A percentile compares a stretch with the other conserved stretches of the same genome.
These are phyloP conservation scores for Arachis hypogaea DNA, from an alignment of 306 rosid genomes.

Conservation along the genomic window DNA sequence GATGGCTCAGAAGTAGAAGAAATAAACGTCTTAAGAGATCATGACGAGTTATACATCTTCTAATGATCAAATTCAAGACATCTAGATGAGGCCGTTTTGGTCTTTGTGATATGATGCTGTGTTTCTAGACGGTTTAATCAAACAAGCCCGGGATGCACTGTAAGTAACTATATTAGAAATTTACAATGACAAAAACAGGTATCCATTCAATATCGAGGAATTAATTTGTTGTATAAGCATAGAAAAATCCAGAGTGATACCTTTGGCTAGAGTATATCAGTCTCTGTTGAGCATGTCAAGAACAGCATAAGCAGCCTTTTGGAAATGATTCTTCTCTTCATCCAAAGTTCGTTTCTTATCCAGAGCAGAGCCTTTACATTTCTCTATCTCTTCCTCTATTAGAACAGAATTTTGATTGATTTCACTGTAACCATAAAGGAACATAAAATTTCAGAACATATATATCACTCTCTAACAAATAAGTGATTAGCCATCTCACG, in stretches of 20 bases:
- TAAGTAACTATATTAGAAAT: background rate
- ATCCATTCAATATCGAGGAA: background rate
- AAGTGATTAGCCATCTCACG: conserved; percentile 43
- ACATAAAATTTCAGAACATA: background rate
- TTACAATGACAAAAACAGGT: conserved; percentile 1
- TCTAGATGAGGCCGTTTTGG: background rate
- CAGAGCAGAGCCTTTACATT: conserved; percentile 58
- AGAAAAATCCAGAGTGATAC: conserved; percentile 22
- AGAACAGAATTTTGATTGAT: conserved; percentile 64
- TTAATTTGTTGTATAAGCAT: conserved; percentile 2
- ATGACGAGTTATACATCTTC: conserved; percentile 66
- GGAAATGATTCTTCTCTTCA: conserved; percentile 73
- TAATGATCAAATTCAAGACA: conserved; percentile 41
- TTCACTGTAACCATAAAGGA: conserved; percentile 48
- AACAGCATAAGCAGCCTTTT: conserved; percentile 80
- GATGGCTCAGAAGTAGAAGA: conserved; percentile 81
- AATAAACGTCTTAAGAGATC: conserved; percentile 66
- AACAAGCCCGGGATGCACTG: conserved; percentile 14
- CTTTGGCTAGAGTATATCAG: conserved; percentile 45
- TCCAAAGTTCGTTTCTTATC: conserved; percentile 69
- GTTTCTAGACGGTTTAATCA: conserved; percentile 1
- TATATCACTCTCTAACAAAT: background rate
- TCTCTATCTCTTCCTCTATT: conserved; percentile 70
- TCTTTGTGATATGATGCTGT: background rate
- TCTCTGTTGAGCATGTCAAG: conserved; percentile 64